Conservation (phyloP, 129 eudicot species). For the Flaveria sonorensis region DNA sequence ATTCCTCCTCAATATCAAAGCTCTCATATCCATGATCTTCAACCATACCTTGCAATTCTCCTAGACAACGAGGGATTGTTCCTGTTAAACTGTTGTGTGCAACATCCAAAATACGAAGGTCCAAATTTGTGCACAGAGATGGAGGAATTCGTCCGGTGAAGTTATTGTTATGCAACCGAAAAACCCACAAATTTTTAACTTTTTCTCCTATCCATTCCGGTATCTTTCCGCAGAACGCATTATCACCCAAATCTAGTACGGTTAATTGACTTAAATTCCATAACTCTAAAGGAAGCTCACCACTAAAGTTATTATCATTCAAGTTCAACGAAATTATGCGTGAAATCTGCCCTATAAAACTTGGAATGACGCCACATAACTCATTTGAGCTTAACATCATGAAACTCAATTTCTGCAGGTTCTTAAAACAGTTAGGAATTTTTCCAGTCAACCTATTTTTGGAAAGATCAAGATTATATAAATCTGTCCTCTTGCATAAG, state of each 20-base stretch:
- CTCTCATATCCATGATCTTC: too few relatives aligned
- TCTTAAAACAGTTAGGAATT: not conserved
- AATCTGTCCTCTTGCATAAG: not conserved
- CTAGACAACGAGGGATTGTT: slow-evolving; percentile 18
- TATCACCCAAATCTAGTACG: slow-evolving; percentile 27
- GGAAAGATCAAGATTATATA: not conserved
- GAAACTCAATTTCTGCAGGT: not conserved
- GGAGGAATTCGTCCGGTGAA: slow-evolving; percentile 17
- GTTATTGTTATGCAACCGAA: not conserved
- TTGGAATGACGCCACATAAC: not conserved
- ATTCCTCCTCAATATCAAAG: too few relatives aligned
- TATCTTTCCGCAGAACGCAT: slow-evolving; percentile 10
- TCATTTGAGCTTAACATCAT: not conserved
- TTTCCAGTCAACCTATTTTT: slow-evolving; percentile 2
- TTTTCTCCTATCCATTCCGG: slow-evolving; percentile 8
- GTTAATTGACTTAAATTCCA: not conserved
- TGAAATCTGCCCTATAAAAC: not conserved
- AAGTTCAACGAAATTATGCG: not conserved
- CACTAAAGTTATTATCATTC: slow-evolving; percentile 24
- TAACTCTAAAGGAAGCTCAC: slow-evolving; percentile 11
- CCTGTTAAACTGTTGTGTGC: slow-evolving; percentile 12
- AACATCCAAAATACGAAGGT: slow-evolving; percentile 18
- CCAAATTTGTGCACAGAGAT: not conserved
- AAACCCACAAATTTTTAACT: not conserved
- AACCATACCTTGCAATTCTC: slow-evolving; percentile 8